Conservation (phyloP, 495 filamentous ascomycete species). For the Margaritispora aquatica region DNA sequence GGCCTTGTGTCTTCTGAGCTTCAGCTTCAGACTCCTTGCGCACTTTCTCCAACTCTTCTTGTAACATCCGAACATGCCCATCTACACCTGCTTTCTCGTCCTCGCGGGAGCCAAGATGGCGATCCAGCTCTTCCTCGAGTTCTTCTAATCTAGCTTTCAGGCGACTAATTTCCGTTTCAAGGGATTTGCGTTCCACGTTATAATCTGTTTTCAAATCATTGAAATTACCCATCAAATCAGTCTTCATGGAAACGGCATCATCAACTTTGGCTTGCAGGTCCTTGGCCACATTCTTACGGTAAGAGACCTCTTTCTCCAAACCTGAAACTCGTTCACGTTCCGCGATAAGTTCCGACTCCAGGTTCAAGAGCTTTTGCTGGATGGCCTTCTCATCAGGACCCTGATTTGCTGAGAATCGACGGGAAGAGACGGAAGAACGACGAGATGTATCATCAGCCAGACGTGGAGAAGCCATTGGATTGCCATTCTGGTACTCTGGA, state of each 20-base stretch:
- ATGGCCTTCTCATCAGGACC: conserved; percentile 57
- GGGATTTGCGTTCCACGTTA: conserved; percentile 68
- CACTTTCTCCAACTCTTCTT: conserved; percentile 61
- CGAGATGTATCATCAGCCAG: conserved; percentile 48
- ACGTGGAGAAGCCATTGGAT: conserved; percentile 33
- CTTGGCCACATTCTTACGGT: conserved; percentile 51
- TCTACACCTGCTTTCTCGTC: conserved; percentile 67
- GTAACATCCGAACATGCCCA: conserved; percentile 59
- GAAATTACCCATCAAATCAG: conserved; percentile 90
- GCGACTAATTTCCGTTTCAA: conserved; percentile 71
- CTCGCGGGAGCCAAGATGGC: conserved; percentile 73
- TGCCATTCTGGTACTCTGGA: conserved; percentile 31
- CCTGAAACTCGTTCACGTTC: conserved; percentile 45
- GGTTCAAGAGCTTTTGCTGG: conserved; percentile 49
- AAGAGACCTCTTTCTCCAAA: conserved; percentile 56
- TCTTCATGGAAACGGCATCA: conserved; percentile 84
- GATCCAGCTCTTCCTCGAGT: conserved; percentile 82
- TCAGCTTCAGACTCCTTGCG: conserved; percentile 52
- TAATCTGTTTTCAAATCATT: conserved; percentile 88
- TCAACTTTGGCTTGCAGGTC: conserved; percentile 66
- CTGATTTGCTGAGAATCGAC: conserved; percentile 62
- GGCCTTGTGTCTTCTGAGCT: conserved; percentile 46
- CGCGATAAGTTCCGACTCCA: conserved; percentile 70
- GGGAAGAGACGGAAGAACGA: conserved; percentile 58
- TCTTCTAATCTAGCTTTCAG: conserved; percentile 75